phyloP scores from a whole-genome alignment of 2,329 filamentous ascomycete genomes.

The Trichoderma harzianum region DNA sequence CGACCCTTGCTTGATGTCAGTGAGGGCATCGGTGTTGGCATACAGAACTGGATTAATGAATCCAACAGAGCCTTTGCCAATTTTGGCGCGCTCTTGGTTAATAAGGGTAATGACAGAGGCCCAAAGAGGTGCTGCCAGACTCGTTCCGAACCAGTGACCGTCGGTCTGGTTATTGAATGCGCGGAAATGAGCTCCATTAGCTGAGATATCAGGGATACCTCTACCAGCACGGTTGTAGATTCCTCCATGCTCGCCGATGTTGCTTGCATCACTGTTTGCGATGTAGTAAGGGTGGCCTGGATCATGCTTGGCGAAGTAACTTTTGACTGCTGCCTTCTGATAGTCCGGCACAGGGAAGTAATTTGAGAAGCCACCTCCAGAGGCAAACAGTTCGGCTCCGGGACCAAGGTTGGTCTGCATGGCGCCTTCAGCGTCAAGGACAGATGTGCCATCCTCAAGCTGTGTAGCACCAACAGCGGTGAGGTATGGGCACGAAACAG shows the following conservation, averaged over 20 bases:
- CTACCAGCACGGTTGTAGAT: slow-evolving; percentile 36
- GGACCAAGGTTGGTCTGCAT: slow-evolving; percentile 19
- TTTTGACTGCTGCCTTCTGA: slow-evolving; percentile 26
- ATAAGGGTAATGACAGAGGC: slow-evolving; percentile 24
- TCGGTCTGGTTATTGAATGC: slow-evolving; percentile 3
- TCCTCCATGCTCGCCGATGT: slow-evolving; percentile 31
- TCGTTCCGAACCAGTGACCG: slow-evolving; percentile 21
- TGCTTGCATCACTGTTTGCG: slow-evolving; percentile 31
- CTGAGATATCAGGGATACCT: slow-evolving; percentile 38
- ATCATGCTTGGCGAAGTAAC: slow-evolving; percentile 27
- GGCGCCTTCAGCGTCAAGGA: slow-evolving; percentile 18
- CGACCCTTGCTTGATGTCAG: slow-evolving; percentile 37
- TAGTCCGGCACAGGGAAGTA: slow-evolving; percentile 31
- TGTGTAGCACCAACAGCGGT: slow-evolving; percentile 50
- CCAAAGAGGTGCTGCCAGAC: slow-evolving; percentile 22
- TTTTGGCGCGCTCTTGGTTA: slow-evolving; percentile 21
- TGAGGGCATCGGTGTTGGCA: slow-evolving; percentile 32
- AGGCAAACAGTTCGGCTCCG: slow-evolving; percentile 17
- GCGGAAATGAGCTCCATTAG: slow-evolving; percentile 50
- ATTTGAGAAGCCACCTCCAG: slow-evolving; percentile 35
- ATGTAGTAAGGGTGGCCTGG: slow-evolving; percentile 26
- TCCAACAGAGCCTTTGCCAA: slow-evolving; percentile 37
- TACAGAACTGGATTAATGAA: slow-evolving; percentile 42
- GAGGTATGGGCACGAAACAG: slow-evolving; percentile 42
- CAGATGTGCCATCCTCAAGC: slow-evolving; percentile 36